Base-by-base conservation (phyloP, 768 basidiomycete genomes). In the Tricholoma terreum region DNA sequence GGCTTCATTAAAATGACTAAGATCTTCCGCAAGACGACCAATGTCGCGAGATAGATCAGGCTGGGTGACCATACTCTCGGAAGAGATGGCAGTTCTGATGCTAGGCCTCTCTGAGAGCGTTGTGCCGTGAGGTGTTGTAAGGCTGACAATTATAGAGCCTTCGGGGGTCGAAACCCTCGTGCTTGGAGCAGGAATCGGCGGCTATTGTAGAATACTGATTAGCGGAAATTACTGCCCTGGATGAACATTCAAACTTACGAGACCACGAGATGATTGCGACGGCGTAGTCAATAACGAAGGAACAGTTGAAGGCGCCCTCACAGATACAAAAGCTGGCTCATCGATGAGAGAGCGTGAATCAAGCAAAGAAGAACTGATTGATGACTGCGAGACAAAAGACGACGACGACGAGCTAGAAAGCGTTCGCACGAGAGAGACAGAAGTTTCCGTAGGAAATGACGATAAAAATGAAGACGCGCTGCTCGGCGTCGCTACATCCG, bases 221-320 rank as follows among this genome's bases (percentile, higher is more conserved):
- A 54, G 43, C 50, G 46, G 24, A 14, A 42, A n/a, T 43, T 30
- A 49, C 19, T 9, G 52, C 6, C 40, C 9, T 56, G 54, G 53
- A 35, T 38, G 50, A 50, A 31, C 1, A 14, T 12, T 51, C 12
- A 61, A 63, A 19, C 63, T 34, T 58, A 64, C 61, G 51, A 61
- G 56, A 22, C 56, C 53, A 36, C 59, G 59, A 1, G 57, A 58
- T 14, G 34, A 40, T 22, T 62, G 61, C n/a, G 58, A 38, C 36
- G 72, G 71, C 2, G 80, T 81, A 10, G 83, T 78, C 17, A 89
- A 68, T 27, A 89, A 69, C 1, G 85, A 81, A 6, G 86, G 84
- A 60, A 77, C 77, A 2, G 85, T 86, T 5, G 82, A 78, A 10
- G 56, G 55, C 14, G 43, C 59, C 15, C 75, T 63, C n/a, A 78